Base-by-base conservation (phyloP, 2,329 filamentous ascomycete genomes). In the Ophiostoma novo-ulmi region DNA sequence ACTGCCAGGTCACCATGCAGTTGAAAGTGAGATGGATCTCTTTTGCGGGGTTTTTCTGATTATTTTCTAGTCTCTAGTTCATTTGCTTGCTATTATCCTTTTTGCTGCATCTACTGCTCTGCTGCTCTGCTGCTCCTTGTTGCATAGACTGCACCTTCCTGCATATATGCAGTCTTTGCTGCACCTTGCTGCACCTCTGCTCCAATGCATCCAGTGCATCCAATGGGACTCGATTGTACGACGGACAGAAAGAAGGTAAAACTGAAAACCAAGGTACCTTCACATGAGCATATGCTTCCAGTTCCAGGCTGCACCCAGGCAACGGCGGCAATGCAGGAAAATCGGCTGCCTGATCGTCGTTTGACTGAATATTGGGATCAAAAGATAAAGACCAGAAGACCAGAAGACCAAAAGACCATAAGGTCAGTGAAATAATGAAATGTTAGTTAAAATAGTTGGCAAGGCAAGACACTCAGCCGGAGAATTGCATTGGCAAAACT, bases 251-350 rank as follows among this genome's bases (percentile, higher is more conserved):
- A 63, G 7, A 31, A 68, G 6, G 17, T 13, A 26, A 13, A 58
- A 11, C 52, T 10, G 2, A 26, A 58, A 58, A 36, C 2, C 7
- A 20, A 20, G 36, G 4, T 31, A 13, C 11, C 58, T 36, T 5
- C 6, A n/a, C 48, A 44, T 13, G 39, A 58, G 22, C n/a, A 31
- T 1, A 10, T 17, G n/a, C 52, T 5, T 26, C 8, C 14, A 11
- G 26, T 5, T 26, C 8, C 14, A 11, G 26, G 1, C 52, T 2
- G 52, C n/a, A 58, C 52, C 64, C n/a, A 52, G 66, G 66, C 44
- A 68, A 55, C 36, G 35, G 61, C 31, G 36, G 36, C 36, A 65
- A 65, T 65, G 61, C 61, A 64, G 17, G 36, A 65, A 64, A 65
- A 38, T 39, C 31, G 7, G 39, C 35, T 65, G 58, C 58, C 58